Base-by-base conservation (phyloP, 2,329 filamentous ascomycete species). In the Botrytis galanthina region DNA sequence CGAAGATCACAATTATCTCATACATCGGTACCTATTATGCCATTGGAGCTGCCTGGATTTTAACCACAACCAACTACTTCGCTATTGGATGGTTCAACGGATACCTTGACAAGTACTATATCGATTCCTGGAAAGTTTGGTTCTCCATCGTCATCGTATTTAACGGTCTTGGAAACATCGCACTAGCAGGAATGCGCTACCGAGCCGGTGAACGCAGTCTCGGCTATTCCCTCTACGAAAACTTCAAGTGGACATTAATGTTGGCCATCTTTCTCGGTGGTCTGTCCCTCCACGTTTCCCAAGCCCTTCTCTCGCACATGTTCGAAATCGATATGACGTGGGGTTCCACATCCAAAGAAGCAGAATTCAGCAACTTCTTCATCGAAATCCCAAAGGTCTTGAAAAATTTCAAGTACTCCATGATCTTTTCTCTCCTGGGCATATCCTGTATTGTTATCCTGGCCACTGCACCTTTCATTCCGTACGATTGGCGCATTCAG, bases 311-410 rank as follows among this genome's bases (percentile, higher is more conserved):
- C 63, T 87, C 90, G 7, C 94, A 97, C 84, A 93, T 96, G 88
- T 93, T 96, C 81, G 90, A 93, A 83, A 90, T 95, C 80, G 88
- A 96, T 83, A 95, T 96, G 91, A 89, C 88, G 4, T 96, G 93
- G 93, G 93, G 93, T 69, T 90, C 93, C 1, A 97, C 94, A 0
- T 88, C 90, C 59, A 97, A 97, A 83, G 94, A 97, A 84, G 89
- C 89, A 68, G 91, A 94, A 78, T 90, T 92, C 79, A 91, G 92
- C 39, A 92, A 93, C 82, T 97, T 97, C 83, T 95, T 95, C 83
- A 92, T 93, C 74, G 93, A 96, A 81, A 88, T 95, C 29, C 91
- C 92, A 48, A 92, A 92, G 80, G 92, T 97, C 59, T 81, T 95
- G 78, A 91, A 90, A 83, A 90, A 89, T 80, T 93, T 94, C 82